phyloP scores from a whole-genome alignment of 257 asterid genomes.

The Paraleonurus japonicus region DNA sequence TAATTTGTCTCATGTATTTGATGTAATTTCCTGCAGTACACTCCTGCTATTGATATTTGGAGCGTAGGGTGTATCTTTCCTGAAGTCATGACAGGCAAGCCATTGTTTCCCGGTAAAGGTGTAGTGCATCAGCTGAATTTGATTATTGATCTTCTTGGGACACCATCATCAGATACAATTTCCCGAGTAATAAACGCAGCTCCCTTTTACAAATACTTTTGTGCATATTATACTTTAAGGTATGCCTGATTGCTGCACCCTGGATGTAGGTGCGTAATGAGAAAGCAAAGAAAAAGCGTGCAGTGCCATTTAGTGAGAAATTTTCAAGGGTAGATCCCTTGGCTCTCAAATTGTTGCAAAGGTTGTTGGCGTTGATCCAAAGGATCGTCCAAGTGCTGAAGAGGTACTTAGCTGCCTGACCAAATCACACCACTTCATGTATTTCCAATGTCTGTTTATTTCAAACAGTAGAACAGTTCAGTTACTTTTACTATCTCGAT shows the following conservation, averaged over 20 bases:
- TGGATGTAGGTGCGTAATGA: conserved; percentile 83
- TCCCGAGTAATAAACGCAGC: conserved; percentile 49
- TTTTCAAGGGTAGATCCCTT: conserved; percentile 69
- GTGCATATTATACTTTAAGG: conserved; percentile 15
- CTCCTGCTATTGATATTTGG: conserved; percentile 93
- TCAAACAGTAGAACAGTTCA: not conserved
- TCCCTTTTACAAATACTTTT: not conserved
- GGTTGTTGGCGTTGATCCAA: conserved; percentile 83
- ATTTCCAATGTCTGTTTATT: not conserved
- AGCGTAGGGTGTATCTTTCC: conserved; percentile 92
- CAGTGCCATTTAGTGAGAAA: conserved; percentile 58
- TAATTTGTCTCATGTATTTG: conserved; percentile 28
- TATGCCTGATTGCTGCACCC: conserved; percentile 14
- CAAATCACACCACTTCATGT: not conserved
- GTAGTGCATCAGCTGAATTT: conserved; percentile 88
- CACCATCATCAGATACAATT: conserved; percentile 72
- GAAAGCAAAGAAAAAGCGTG: conserved; percentile 78
- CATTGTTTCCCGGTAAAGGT: conserved; percentile 92
- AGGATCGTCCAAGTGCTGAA: conserved; percentile 92
- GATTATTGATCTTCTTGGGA: conserved; percentile 93
- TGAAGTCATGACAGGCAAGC: conserved; percentile 76
- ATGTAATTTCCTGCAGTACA: conserved; percentile 59
- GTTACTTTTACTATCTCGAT: not conserved
- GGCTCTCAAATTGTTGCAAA: conserved; percentile 69
- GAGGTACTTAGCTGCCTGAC: conserved; percentile 47